Evolutionary conservation across 768 basidiomycete species (phyloP).

Genomic region (Suillus lakei): DNA sequence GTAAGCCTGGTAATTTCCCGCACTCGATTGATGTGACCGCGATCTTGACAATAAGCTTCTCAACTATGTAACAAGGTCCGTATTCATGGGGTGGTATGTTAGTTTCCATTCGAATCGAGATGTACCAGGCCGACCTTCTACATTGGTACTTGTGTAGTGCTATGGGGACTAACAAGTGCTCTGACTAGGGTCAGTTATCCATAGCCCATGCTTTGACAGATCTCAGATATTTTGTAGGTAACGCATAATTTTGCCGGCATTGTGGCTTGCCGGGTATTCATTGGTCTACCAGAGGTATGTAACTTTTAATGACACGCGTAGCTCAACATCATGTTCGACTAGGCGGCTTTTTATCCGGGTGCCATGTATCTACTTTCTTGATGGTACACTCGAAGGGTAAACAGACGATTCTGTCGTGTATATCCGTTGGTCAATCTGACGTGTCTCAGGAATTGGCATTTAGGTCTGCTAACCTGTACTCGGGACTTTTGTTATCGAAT

Average conservation of each 20-base stretch:
- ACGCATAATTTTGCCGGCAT: slow-evolving; percentile 61
- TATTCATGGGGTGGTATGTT: background rate
- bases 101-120: background rate
- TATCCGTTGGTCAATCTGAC: background rate
- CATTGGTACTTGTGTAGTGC: slow-evolving; percentile 60
- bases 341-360: slow-evolving; percentile 71
- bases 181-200: slow-evolving; percentile 56
- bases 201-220: background rate
- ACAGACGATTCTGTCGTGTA: background rate
- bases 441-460: slow-evolving; percentile 59
- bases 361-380: slow-evolving; percentile 40
- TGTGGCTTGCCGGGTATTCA: slow-evolving; percentile 61
- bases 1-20: slow-evolving; percentile 29
- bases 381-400: slow-evolving; percentile 29
- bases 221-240: slow-evolving; percentile 37
- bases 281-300: slow-evolving; percentile 62
- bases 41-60: slow-evolving; percentile 46
- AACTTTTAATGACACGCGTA: background rate
- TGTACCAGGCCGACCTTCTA: slow-evolving; percentile 59
- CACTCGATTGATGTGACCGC: background rate
- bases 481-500: slow-evolving; percentile 62
- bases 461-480: slow-evolving; percentile 62
- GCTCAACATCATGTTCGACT: background rate
- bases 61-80: slow-evolving; percentile 56
- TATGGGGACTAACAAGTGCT: slow-evolving; percentile 68